Conservation (phyloP, 1,284 basidiomycete genomes). For the Moniliophthora roreri region DNA sequence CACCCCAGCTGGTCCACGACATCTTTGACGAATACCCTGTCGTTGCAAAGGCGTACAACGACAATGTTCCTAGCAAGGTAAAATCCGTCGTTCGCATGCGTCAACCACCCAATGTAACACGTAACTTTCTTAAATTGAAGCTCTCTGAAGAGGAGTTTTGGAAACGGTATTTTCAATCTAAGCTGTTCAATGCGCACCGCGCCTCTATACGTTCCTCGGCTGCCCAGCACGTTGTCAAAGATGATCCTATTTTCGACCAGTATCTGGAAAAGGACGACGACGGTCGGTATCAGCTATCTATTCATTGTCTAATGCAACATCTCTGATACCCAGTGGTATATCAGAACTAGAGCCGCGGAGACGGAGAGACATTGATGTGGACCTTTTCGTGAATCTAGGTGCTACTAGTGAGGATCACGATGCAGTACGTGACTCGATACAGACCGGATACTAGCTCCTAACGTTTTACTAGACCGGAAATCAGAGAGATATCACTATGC, state of each 20-base stretch:
- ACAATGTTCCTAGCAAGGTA: slow-evolving; percentile 89
- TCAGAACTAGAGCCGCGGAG: slow-evolving; percentile 82
- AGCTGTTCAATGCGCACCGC: slow-evolving; percentile 91
- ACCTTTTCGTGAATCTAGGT: slow-evolving; percentile 82
- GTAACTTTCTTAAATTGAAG: slow-evolving; percentile 37
- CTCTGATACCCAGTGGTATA: slow-evolving; percentile 3
- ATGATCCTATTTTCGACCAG: slow-evolving; percentile 93
- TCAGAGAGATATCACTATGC: slow-evolving; percentile 92
- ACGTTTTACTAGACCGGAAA: slow-evolving; percentile 70
- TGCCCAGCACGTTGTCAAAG: slow-evolving; percentile 82
- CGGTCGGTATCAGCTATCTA: slow-evolving; percentile 51
- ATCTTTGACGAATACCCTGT: slow-evolving; percentile 99
- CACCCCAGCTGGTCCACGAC: slow-evolving; percentile 90
- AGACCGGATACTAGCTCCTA: slow-evolving; percentile 5
- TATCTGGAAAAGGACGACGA: slow-evolving; percentile 96
- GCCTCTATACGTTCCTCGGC: slow-evolving; percentile 89
- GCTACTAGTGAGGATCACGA: slow-evolving; percentile 93
- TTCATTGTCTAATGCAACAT: slow-evolving; percentile 3
- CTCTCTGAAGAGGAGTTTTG: slow-evolving; percentile 92
- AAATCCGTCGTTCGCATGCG: slow-evolving; percentile 13
- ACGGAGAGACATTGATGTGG: slow-evolving; percentile 65
- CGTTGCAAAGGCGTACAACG: slow-evolving; percentile 87
- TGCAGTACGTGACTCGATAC: slow-evolving; percentile 51
- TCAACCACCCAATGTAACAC: slow-evolving; percentile 17
- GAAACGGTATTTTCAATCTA: slow-evolving; percentile 95